A percentile compares a stretch with the other conserved stretches of the same genome.
phyloP scores from a whole-genome alignment of 164 flowering plant species.

The Warburgia ugandensis region DNA sequence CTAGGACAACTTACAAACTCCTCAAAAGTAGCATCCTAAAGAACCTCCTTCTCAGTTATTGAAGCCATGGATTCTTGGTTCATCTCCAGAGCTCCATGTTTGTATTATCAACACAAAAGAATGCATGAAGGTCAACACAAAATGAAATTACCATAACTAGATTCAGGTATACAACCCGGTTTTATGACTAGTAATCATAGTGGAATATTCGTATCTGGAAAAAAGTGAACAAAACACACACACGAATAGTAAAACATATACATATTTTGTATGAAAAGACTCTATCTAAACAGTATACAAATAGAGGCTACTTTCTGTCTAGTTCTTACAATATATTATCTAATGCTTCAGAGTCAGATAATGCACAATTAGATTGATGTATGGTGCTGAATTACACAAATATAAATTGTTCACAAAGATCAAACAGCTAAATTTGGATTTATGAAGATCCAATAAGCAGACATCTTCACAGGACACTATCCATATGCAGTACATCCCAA shows the following conservation, averaged over 20 bases:
- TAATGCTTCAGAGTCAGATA: no score
- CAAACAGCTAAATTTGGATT: no score
- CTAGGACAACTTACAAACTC: slow-evolving; percentile 63
- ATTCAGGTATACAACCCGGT: not conserved
- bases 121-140: slow-evolving; percentile 11
- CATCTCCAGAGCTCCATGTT: slow-evolving; percentile 32
- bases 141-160: no score
- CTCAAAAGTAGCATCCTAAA: slow-evolving; percentile 89
- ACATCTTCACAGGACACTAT: no score
- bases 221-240: not conserved
- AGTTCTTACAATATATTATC: no score
- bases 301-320: no score
- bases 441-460: no score
- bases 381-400: no score
- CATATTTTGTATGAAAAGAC: not conserved
- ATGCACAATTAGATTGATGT: no score
- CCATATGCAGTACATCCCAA: no score
- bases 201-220: not conserved
- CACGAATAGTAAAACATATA: not conserved
- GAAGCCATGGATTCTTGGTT: slow-evolving; percentile 27
- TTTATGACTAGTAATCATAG: not conserved
- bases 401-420: no score
- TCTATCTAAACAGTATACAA: no score
- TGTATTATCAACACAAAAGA: slow-evolving; percentile 39
- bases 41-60: slow-evolving; percentile 35